phyloP scores from a whole-genome alignment of 1,139 yeast genomes.

The Candida gigantensis region DNA sequence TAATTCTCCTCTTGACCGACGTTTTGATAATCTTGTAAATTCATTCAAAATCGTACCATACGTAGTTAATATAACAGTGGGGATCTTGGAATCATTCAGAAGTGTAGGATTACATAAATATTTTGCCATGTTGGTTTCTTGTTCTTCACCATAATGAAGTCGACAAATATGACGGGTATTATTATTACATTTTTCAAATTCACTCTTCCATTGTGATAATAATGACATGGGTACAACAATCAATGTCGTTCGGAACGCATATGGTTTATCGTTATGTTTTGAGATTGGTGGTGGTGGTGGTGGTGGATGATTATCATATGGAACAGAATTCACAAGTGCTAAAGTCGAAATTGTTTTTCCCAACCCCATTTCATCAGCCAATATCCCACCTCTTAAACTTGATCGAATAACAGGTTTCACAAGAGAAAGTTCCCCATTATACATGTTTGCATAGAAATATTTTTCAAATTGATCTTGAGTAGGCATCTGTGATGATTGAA shows the following conservation, averaged over 20 bases:
- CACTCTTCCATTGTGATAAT: conserved; percentile 87
- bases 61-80: conserved; percentile 79
- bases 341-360: conserved; percentile 90
- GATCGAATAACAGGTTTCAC: conserved; percentile 64
- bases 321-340: conserved; percentile 68
- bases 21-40: conserved; percentile 44
- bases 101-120: conserved; percentile 43
- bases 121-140: conserved; percentile 46
- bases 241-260: conserved; percentile 73
- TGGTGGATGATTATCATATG: conserved; percentile 37
- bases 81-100: conserved; percentile 44
- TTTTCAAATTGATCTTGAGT: conserved; percentile 16
- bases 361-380: conserved; percentile 98
- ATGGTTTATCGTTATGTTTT: conserved; percentile 38
- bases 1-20: conserved; percentile 30
- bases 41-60: conserved; percentile 88
- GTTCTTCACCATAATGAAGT: conserved; percentile 75
- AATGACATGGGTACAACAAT: conserved; percentile 91
- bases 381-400: conserved; percentile 74
- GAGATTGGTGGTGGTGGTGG: conserved; percentile 9
- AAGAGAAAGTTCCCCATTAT: conserved; percentile 77
- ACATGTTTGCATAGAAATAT: conserved; percentile 75
- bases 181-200: conserved; percentile 61
- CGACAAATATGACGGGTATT: conserved; percentile 45
- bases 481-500: conserved; percentile 17